Evolutionary conservation across 176 grass and related monocot species (phyloP).

Genomic region (Ensete glaucum): DNA sequence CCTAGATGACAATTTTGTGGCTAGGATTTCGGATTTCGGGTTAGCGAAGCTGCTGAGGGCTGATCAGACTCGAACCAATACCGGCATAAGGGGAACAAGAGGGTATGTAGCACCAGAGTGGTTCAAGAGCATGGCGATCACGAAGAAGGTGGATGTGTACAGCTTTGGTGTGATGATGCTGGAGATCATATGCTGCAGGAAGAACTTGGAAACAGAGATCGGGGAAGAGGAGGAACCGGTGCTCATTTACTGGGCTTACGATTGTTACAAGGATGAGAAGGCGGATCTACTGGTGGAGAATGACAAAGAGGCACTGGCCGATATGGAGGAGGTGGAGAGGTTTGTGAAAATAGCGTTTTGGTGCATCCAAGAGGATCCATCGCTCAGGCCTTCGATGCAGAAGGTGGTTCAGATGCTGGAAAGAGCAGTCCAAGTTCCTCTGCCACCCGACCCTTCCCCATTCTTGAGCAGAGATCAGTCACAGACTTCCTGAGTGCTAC

Average conservation of each 20-base stretch:
- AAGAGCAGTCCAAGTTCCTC: slow-evolving; percentile 25
- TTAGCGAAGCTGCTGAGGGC: slow-evolving; percentile 26
- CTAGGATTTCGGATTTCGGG: slow-evolving; percentile 22
- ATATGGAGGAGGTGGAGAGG: slow-evolving; percentile 20
- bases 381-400: slow-evolving; percentile 24
- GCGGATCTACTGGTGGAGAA: slow-evolving; percentile 25
- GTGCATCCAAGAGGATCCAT: slow-evolving; percentile 34
- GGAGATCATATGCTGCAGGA: slow-evolving; percentile 20
- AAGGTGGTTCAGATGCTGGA: slow-evolving; percentile 31
- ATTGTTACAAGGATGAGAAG: slow-evolving; percentile 5
- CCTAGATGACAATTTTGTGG: slow-evolving; percentile 3
- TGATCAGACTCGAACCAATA: slow-evolving; percentile 23
- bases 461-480: slow-evolving; percentile 9
- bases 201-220: slow-evolving; percentile 14
- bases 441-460: slow-evolving; percentile 28
- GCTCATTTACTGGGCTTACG: slow-evolving; percentile 36
- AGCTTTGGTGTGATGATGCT: slow-evolving; percentile 45
- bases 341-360: slow-evolving; percentile 20
- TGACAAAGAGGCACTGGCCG: slow-evolving; percentile 20
- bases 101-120: slow-evolving; percentile 25
- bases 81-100: slow-evolving; percentile 20
- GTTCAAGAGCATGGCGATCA: slow-evolving; percentile 36
- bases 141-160: slow-evolving; percentile 27
- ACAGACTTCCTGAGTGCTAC: not conserved
- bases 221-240: slow-evolving; percentile 12